Evolutionary conservation across 2,329 filamentous ascomycete genomes (phyloP).

Genomic region (Capronia coronata): DNA sequence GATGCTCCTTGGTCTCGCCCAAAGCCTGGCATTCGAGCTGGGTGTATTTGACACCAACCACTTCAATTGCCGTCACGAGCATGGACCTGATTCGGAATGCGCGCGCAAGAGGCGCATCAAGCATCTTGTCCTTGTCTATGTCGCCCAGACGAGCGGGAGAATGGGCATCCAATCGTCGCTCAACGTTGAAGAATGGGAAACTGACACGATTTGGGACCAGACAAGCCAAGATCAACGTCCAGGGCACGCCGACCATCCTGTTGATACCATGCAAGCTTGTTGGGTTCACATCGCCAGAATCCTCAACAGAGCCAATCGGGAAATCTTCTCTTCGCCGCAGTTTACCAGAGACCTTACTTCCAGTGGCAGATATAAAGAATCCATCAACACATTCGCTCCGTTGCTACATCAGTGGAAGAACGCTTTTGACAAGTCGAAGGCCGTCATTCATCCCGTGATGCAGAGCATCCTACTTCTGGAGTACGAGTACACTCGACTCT

Average conservation of each 20-base stretch:
- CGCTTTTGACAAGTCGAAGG: slow-evolving; percentile 68
- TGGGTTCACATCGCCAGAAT: slow-evolving; percentile 91
- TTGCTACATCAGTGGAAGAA: slow-evolving; percentile 71
- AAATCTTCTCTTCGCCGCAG: slow-evolving; percentile 77
- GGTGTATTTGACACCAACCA: slow-evolving; percentile 76
- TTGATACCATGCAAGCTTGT: slow-evolving; percentile 64
- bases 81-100: slow-evolving; percentile 57
- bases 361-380: slow-evolving; percentile 72
- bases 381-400: slow-evolving; percentile 74
- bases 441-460: slow-evolving; percentile 36
- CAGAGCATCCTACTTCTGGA: slow-evolving; percentile 82
- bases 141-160: slow-evolving; percentile 86
- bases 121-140: slow-evolving; percentile 79
- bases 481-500: slow-evolving; percentile 64
- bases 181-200: slow-evolving; percentile 41
- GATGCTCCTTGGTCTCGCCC: slow-evolving; percentile 52
- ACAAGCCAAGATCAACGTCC: slow-evolving; percentile 11
- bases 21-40: slow-evolving; percentile 61
- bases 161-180: slow-evolving; percentile 93
- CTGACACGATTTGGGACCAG: slow-evolving; percentile 26
- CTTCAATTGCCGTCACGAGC: slow-evolving; percentile 45
- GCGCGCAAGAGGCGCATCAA: slow-evolving; percentile 78
- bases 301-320: slow-evolving; percentile 85
- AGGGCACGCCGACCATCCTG: slow-evolving; percentile 33
- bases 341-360: slow-evolving; percentile 85